Evolutionary conservation across 768 basidiomycete species (phyloP).

Genomic region (Collybiopsis confluens): DNA sequence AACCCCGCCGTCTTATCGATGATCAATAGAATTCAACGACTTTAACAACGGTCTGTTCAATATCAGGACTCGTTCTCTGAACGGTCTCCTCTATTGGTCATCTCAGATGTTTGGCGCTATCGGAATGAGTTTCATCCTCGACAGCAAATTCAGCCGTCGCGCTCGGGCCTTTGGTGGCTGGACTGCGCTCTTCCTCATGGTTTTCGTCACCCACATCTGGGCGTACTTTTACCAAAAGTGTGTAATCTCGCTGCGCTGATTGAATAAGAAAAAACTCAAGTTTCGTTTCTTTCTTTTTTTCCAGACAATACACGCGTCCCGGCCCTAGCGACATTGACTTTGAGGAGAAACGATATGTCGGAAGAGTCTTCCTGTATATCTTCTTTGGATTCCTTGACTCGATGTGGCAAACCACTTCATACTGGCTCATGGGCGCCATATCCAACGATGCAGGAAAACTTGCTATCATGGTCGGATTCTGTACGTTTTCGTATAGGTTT

Average conservation of each 20-base stretch:
- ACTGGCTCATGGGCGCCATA: conserved; percentile 85
- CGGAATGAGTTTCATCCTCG: conserved; percentile 65
- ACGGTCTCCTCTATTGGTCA: conserved; percentile 77
- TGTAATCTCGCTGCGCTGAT: no score
- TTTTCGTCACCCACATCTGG: conserved; percentile 72
- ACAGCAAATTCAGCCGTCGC: conserved; percentile 56
- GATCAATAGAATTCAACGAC: conserved; percentile 63
- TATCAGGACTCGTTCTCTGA: conserved; percentile 72
- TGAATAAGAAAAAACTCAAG: no score
- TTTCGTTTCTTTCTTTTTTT: conserved; percentile 22
- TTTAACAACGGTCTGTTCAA: conserved; percentile 79
- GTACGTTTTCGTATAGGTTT: conserved; percentile 38
- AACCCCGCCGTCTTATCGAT: conserved; percentile 3
- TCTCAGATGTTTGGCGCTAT: conserved; percentile 75
- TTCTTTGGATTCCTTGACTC: conserved; percentile 74
- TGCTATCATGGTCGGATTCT: conserved; percentile 78
- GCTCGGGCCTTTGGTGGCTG: conserved; percentile 70
- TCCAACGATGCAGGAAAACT: conserved; percentile 78
- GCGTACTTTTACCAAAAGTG: conserved; percentile 73
- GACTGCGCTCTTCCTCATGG: conserved; percentile 55
- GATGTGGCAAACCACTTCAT: conserved; percentile 82
- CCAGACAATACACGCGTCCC: conserved; percentile 29
- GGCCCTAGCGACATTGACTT: conserved; percentile 51
- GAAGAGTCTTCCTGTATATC: conserved; percentile 59
- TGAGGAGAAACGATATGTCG: conserved; percentile 47